Base-by-base conservation (phyloP, 257 asterid genomes). In the Fraxinus americana region DNA sequence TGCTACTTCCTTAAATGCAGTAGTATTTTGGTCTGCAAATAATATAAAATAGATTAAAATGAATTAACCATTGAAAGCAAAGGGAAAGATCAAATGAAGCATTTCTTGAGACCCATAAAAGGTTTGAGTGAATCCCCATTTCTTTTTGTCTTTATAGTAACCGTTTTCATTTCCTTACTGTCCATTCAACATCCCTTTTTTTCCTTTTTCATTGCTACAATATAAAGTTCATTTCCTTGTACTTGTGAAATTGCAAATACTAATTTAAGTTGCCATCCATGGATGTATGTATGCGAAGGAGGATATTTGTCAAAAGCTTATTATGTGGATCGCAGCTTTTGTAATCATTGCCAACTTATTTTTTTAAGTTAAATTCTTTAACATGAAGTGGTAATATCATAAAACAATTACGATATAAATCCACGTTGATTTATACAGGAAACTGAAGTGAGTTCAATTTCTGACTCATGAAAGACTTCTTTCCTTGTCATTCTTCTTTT, bases 1-100 rank as follows among this genome's bases (percentile, higher is more conserved):
- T 63, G 97, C 98, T 66, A 93, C 98, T 85, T 93, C 97, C 85
- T 93, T 93, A 73, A 93, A 93, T 34, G 98, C 98, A 48, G 97
- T 89, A 74, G 90, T 91, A 76, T 91, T 90, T 82, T 93, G 93
- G 80, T 91, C 98, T 93, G 92, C 69, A 74, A 68, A 12, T 72
- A 35, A 79, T 78, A 82, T 45, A 43, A 80, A 78, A 81, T 48
- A 75, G 21, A 76, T 8, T 11, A 75, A 38, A 74, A 77, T 82
- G 72, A 79, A 52, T n/a, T 21, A 50, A 36, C n/a, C 57, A 65
- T 11, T 30, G 3, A 29, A 66, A 19, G 45, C 23, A 41, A 36
- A 30, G 69, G 34, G 36, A 63, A 30, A 23, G 52, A 69, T 38
- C n/a, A 29, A 7, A 79, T 9, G 63, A 38, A 67, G 29, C 30